Percentiles rank a stretch among this genome's conserved stretches.
Conservation (phyloP, 2,329 filamentous ascomycete genomes). For the Fusarium pininemorale region DNA sequence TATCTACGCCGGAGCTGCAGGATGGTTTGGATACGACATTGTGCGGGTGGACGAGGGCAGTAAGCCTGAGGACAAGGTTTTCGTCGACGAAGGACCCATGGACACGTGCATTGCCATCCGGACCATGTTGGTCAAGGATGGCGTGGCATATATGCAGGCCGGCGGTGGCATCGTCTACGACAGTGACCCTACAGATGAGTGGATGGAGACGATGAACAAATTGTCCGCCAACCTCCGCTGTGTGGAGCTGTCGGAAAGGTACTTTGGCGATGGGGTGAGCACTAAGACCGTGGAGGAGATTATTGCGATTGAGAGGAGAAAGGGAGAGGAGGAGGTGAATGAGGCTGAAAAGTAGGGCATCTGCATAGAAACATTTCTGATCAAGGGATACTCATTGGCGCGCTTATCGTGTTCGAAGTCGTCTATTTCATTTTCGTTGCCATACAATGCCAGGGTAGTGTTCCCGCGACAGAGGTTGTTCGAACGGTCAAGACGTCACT, state of each 20-base stretch:
- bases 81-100: slow-evolving; percentile 80
- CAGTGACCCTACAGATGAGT: slow-evolving; percentile 90
- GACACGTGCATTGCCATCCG: slow-evolving; percentile 84
- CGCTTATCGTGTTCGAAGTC: background rate
- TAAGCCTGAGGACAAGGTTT: slow-evolving; percentile 46
- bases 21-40: slow-evolving; percentile 91
- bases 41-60: slow-evolving; percentile 68
- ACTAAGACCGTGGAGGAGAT: slow-evolving; percentile 42
- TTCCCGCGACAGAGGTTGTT: background rate
- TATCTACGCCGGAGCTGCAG: slow-evolving; percentile 94
- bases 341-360: slow-evolving; percentile 15
- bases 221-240: slow-evolving; percentile 61
- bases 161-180: slow-evolving; percentile 94
- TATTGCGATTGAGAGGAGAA: slow-evolving; percentile 40
- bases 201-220: slow-evolving; percentile 97
- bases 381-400: background rate
- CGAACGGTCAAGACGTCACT: background rate
- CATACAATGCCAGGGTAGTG: background rate
- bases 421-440: background rate
- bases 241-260: slow-evolving; percentile 40
- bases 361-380: background rate
- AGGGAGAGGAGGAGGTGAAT: slow-evolving; percentile 41
- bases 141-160: slow-evolving; percentile 89
- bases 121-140: slow-evolving; percentile 95
- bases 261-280: slow-evolving; percentile 39